Base-by-base conservation (phyloP, 306 rosid genomes). In the Gleditsia sinensis region DNA sequence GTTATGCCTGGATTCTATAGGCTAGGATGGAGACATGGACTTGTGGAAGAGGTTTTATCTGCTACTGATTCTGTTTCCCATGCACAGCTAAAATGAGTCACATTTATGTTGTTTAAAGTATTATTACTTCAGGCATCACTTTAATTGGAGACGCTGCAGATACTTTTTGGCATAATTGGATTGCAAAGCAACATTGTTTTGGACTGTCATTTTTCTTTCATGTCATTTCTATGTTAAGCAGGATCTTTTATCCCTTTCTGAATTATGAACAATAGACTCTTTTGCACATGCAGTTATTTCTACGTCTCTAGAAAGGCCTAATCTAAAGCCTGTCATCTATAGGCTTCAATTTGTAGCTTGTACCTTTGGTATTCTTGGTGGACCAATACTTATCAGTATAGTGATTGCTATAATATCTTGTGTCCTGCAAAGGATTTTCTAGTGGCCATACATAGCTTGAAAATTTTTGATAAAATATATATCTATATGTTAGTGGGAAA, bases 1-100 rank as follows among this genome's bases (percentile, higher is more conserved):
- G 99, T 97, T 40, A 94, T 94, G 97, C 99, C 97, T 7, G 99
- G 99, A 76, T 94, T 95, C 64, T 94, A 87, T 75, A 80, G 97
- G 88, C 97, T 92, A 78, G 97, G 97, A 10, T 94, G 99, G 99
- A 92, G 99, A 77, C 95, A 87, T 78, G 97, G 99, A 73, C 99
- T 92, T 73, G 78, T 92, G 51, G 86, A 94, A 82, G 93, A 94
- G 96, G 98, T 94, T 85, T 67, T 81, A 67, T 46, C 65, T 73
- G 39, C 62, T 45, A 14, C 60, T 50, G 58, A 40, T 67, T 53
- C 6, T 50, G 9, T 34, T 78, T n/a, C n/a, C n/a, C 17, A 20
- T 46, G 42, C 72, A 7, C 30, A 37, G 39, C 30, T 60, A 81
- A 33, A 69, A 28, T 67, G 21, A 69, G 27, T 64, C 21, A 51